Percentiles rank a stretch among this genome's conserved stretches.
Evolutionary conservation across 345 rosid species (phyloP).

Genomic region (Eucalyptus coolabah): DNA sequence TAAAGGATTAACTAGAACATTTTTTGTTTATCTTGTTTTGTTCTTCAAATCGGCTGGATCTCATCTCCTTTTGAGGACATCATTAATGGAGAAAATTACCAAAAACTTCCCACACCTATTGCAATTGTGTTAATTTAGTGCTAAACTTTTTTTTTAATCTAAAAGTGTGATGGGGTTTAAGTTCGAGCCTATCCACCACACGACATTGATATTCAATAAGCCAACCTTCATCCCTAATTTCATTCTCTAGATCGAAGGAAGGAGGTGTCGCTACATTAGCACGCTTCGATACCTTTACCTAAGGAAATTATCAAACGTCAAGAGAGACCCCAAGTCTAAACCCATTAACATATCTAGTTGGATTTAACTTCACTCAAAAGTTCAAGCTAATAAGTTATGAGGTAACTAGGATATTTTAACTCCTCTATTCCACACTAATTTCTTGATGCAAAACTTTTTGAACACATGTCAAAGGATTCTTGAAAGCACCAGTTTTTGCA

Average conservation of each 20-base stretch:
- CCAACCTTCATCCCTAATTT: too few relatives aligned
- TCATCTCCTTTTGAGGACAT: neutral
- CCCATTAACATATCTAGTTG: accelerated
- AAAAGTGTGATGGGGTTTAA: accelerated
- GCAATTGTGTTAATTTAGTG: accelerated
- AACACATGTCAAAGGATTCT: too few relatives aligned
- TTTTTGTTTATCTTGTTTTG: neutral
- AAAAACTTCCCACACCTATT: accelerated
- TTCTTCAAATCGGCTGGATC: neutral
- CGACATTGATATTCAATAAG: accelerated
- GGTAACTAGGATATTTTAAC: accelerated
- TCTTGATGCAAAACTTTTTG: accelerated
- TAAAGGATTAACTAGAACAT: neutral
- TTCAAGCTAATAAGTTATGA: too few relatives aligned
- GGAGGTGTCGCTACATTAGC: too few relatives aligned
- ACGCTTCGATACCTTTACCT: accelerated
- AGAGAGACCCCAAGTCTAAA: accelerated
- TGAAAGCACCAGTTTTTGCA: too few relatives aligned
- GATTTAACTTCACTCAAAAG: accelerated
- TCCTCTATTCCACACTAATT: accelerated
- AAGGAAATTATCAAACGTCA: accelerated
- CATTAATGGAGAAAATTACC: accelerated
- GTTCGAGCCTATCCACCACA: too few relatives aligned
- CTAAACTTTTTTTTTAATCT: accelerated
- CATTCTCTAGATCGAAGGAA: too few relatives aligned